Base-by-base conservation (phyloP, 1,139 yeast genomes). In the Pichia sp. region DNA sequence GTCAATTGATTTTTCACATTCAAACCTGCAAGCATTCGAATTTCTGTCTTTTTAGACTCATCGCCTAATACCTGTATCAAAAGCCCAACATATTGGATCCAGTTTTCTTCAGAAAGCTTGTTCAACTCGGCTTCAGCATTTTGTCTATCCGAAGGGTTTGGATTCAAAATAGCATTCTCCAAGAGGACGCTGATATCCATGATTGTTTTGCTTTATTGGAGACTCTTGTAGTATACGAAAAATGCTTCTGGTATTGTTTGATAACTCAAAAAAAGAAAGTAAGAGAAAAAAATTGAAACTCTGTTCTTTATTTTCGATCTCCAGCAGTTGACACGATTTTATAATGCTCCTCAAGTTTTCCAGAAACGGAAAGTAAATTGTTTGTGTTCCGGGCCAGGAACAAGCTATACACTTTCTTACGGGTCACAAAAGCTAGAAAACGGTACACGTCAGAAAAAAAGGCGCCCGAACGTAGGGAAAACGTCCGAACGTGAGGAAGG, bases 1-100 rank as follows among this genome's bases (percentile, higher is more conserved):
- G 88, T 82, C 62, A 93, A 76, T 70, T 87, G 89, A 70, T 93
- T 93, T 74, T 93, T 93, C 63, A 90, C 73, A 16, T 85, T 88
- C 58, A 93, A 74, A 46, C 95, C 96, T 3, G 99, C 96, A 69
- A 95, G 80, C 78, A 89, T 88, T 66, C 98, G 79, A 50, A 90
- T 95, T 71, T 91, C 97, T 7, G 87, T 74, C 62, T 79, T 82
- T 56, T 82, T 82, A 6, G 74, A 70, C 47, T 80, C 83, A 63
- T 85, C 82, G 41, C 84, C 85, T 59, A 93, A 75, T 30, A 87
- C 89, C 59, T 82, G 82, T 44, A 88, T 80, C 64, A 91, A 79
- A 62, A 84, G 74, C 44, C 82, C 80, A 62, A 90, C 72, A 66
- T 85, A 93, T 61, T 76, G 84, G 68, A 73, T 83, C 72, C 88